Conservation (phyloP, 2,329 filamentous ascomycete genomes). For the Pochonia chlamydosporia region DNA sequence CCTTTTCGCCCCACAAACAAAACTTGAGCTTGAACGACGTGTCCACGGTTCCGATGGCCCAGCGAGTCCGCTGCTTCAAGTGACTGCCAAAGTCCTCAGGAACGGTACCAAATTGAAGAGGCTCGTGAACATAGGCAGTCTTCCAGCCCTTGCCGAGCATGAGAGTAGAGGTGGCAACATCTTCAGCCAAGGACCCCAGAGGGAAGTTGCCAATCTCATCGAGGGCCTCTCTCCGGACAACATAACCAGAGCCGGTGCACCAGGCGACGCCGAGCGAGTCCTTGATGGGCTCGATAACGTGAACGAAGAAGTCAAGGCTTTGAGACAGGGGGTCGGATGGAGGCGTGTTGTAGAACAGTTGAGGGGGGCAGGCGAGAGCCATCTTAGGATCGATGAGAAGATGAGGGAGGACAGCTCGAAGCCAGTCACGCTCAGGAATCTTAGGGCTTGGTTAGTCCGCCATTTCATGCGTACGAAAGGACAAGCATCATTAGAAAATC, state of each 20-base stretch:
- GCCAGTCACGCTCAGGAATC: conserved; percentile 57
- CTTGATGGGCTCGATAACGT: conserved; percentile 45
- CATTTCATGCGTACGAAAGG: neutral
- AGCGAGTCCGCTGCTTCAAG: conserved; percentile 51
- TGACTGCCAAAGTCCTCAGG: conserved; percentile 51
- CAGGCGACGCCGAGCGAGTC: conserved; percentile 50
- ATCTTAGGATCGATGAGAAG: conserved; percentile 50
- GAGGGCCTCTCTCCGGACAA: conserved; percentile 52
- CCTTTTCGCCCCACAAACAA: conserved; percentile 47
- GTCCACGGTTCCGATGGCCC: conserved; percentile 52
- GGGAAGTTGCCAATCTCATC: conserved; percentile 58
- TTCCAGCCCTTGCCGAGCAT: conserved; percentile 57
- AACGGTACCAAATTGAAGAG: conserved; percentile 54
- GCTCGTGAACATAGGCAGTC: conserved; percentile 54
- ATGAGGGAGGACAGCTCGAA: conserved; percentile 54
- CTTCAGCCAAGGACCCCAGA: conserved; percentile 53
- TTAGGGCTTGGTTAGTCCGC: conserved; percentile 12
- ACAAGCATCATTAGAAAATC: neutral
- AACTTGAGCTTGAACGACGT: conserved; percentile 56
- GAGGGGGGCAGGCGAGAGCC: conserved; percentile 54
- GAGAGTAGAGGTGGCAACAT: conserved; percentile 52
- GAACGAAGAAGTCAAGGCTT: conserved; percentile 53
- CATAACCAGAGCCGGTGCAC: conserved; percentile 60
- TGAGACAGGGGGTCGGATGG: conserved; percentile 52
- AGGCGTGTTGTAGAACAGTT: conserved; percentile 60